Percentiles rank a stretch among this genome's conserved stretches.
These are phyloP conservation scores for Inga leiocalycina DNA, from an alignment of 306 rosid species.

Conservation along the genomic window DNA sequence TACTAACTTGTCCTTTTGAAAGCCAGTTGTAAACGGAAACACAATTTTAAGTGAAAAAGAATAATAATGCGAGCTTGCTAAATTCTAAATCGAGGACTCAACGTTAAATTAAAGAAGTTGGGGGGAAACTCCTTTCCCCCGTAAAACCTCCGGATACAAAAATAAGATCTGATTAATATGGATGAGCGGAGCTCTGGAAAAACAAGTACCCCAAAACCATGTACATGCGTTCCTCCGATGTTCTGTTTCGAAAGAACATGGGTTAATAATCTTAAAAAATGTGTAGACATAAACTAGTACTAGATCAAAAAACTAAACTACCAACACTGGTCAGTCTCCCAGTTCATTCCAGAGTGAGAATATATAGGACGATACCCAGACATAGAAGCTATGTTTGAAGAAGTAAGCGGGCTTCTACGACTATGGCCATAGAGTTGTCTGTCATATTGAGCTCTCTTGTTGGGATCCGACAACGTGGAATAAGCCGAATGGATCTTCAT, in stretches of 20 bases:
- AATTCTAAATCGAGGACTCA: not conserved
- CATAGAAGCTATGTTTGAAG: conserved; percentile 24
- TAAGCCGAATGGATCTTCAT: conserved; percentile 66
- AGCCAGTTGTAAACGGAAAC: not conserved
- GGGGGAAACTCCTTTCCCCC: not conserved
- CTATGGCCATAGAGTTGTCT: conserved; percentile 34
- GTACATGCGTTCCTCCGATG: not conserved
- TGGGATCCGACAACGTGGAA: conserved; percentile 71
- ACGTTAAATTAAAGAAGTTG: not conserved
- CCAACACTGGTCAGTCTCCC: conserved; percentile 93
- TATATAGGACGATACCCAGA: conserved; percentile 34
- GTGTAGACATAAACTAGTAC: not conserved
- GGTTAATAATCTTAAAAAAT: not conserved
- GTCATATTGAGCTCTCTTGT: conserved; percentile 62
- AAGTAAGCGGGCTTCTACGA: not conserved
- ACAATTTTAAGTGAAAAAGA: not conserved
- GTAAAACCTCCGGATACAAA: not conserved
- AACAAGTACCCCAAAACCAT: not conserved
- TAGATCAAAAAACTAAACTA: conserved; percentile 25
- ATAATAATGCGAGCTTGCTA: not conserved
- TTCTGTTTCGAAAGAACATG: conserved; percentile 5
- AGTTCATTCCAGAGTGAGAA: conserved; percentile 42
- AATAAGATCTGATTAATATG: not conserved
- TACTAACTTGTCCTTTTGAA: not conserved
- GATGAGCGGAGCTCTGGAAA: not conserved